These are phyloP conservation scores for Iberis amara DNA, from an alignment of 441 rosid genomes.

Conservation along the genomic window DNA sequence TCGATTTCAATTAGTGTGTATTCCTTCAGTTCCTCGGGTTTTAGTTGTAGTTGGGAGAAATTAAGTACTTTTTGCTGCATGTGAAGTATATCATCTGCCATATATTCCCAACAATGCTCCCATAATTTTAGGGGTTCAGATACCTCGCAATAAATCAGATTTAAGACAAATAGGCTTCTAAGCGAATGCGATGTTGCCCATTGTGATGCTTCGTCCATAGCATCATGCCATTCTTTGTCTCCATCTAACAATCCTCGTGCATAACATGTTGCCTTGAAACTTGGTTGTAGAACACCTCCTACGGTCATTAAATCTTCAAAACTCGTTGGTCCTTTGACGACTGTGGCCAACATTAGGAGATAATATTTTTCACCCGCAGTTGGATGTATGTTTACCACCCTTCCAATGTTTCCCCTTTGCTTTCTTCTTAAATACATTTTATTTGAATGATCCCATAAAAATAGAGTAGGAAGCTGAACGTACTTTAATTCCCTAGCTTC, in stretches of 20 bases:
- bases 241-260: neutral
- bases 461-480: neutral
- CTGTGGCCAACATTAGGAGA: neutral
- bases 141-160: neutral
- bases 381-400: neutral
- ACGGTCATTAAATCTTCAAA: neutral
- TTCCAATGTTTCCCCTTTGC: neutral
- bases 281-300: neutral
- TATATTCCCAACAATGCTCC: neutral
- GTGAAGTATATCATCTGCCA: neutral
- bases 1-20: neutral
- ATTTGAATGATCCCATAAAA: neutral
- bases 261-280: neutral
- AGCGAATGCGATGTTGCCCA: neutral
- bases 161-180: neutral
- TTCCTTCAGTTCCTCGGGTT: neutral
- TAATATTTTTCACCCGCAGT: neutral
- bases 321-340: neutral
- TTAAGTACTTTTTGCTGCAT: neutral
- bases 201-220: neutral
- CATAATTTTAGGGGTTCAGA: neutral
- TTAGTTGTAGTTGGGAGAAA: neutral
- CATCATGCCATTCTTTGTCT: slow-evolving; percentile 2
- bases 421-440: neutral
- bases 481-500: neutral